Base-by-base conservation (phyloP, 2,329 filamentous ascomycete species). In the Didymellaceae sp. region DNA sequence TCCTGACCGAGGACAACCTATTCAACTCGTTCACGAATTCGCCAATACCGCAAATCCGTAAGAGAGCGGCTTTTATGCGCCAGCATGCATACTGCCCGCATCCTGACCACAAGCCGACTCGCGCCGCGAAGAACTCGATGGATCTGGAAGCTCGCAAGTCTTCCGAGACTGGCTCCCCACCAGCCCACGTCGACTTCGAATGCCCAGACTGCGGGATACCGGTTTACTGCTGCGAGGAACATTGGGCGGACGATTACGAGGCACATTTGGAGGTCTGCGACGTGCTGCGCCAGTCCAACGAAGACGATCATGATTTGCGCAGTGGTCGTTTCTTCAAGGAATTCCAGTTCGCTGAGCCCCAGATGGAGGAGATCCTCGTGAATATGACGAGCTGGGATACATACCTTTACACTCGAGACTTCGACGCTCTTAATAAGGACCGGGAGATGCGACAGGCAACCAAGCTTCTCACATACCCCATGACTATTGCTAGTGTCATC, bases 301-400 rank as follows among this genome's bases (percentile, higher is more conserved):
- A 99, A 76, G 94, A 99, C 68, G 94, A 99, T 63, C 95, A 99
- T 69, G 94, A 99, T 72, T 76, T 99, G 60, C 82, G 89, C 41
- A 96, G 91, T 14, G 94, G 94, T 3, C 84, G 94, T 21, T 88
- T 91, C 73, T 99, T 99, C 74, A 87, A 89, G 11, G 95, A 99
- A 73, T 97, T 96, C 67, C 86, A 92, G 55, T 96, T 96, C 68
- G 91, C 94, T 0, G 90, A 88, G 11, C 82, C 87, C 45, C 92
- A 97, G 76, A 86, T 97, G 71, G 92, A 97, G 59, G 93, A 97
- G 72, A 90, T 91, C 25, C 82, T 94, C 59, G 85, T 97, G 60
- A 99, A 99, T 75, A 92, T 99, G 89, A 96, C 89, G 33, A 99
- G 95, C 73, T 99, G 94, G 94, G 94, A 99, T 74, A 97, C 94